Base-by-base conservation (phyloP, 306 rosid species). In the Lagenaria siceraria region DNA sequence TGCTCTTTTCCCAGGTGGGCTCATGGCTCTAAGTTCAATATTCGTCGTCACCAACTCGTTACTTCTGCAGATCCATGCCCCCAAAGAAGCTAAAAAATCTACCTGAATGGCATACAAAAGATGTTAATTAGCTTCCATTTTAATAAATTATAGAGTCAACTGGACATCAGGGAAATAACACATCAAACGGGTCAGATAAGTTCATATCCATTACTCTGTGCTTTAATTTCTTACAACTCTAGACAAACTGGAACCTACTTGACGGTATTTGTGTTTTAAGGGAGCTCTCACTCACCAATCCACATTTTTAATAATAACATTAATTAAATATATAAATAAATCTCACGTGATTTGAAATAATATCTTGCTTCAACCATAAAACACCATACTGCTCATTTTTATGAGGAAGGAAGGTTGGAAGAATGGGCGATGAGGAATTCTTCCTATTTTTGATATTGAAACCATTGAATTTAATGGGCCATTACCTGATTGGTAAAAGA, bases 21-120 rank as follows among this genome's bases (percentile, higher is more conserved):
- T 95, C 74, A 95, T 95, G 98, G 97, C 98, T 56, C 71, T 92
- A 85, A 95, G 98, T 90, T 95, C 98, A 54, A 92, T 90, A 75
- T 92, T 95, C 74, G 98, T 95, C 49, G 97, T 92, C 77, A 59
- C 88, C 83, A 95, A 95, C 80, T 95, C 98, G 0, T 78, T 95
- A 84, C 97, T 95, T 83, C 87, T 95, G 64, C 94, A 89, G 86
- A 85, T 90, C 81, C 95, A 92, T 78, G 88, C 83, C 21, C 38
- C 53, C 55, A 48, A 25, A 71, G 76, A 43, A 25, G 38, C 76
- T 46, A 6, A 46, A 71, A 71, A 24, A 43, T 71, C 76, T 48
- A 71, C 76, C 56, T 71, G 58, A 71, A 46, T 48, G 22, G 40
- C 58, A 27, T 0, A 43, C 58, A 12, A 70, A 70, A 70, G 7